Percentiles rank a stretch among this genome's conserved stretches.
These are phyloP conservation scores for Eucommia ulmoides DNA, from an alignment of 257 asterid species.

Conservation along the genomic window DNA sequence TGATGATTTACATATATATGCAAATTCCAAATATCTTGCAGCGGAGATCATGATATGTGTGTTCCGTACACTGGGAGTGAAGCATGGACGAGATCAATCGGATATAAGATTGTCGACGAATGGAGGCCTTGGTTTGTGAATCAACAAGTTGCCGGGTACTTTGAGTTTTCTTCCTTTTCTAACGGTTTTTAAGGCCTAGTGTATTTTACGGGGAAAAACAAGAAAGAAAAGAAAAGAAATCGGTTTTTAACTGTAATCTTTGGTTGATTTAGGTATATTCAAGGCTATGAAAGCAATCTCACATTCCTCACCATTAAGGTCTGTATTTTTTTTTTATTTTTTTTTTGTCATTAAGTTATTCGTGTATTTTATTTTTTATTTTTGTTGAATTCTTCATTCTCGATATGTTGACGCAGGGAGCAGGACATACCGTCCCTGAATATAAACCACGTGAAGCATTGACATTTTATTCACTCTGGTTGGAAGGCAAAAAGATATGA, in stretches of 20 bases:
- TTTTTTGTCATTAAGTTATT: too few relatives aligned
- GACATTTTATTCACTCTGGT: constrained; percentile 63
- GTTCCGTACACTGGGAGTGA: constrained; percentile 86
- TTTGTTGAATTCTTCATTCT: not conserved
- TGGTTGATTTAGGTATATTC: constrained; percentile 39
- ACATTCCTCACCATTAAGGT: constrained; percentile 82
- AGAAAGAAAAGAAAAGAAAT: too few relatives aligned
- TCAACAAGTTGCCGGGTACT: constrained; percentile 78
- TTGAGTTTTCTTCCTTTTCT: too few relatives aligned
- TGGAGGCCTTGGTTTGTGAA: constrained; percentile 83
- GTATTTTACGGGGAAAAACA: too few relatives aligned
- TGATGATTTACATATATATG: too few relatives aligned
- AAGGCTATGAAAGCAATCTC: constrained; percentile 73
- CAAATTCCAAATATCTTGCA: constrained; percentile 17
- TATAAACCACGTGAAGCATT: constrained; percentile 87
- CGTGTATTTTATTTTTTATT: not conserved
- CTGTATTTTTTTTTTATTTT: constrained; percentile 6
- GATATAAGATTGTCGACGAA: constrained; percentile 54
- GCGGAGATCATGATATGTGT: constrained; percentile 98
- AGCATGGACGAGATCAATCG: constrained; percentile 85
- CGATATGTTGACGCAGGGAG: too few relatives aligned
- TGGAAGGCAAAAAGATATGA: constrained; percentile 45
- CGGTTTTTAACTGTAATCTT: constrained; percentile 1
- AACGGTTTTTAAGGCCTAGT: too few relatives aligned
- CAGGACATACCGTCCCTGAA: constrained; percentile 93